Evolutionary conservation across 129 eudicot species (phyloP).

Genomic region (Centella asiatica): DNA sequence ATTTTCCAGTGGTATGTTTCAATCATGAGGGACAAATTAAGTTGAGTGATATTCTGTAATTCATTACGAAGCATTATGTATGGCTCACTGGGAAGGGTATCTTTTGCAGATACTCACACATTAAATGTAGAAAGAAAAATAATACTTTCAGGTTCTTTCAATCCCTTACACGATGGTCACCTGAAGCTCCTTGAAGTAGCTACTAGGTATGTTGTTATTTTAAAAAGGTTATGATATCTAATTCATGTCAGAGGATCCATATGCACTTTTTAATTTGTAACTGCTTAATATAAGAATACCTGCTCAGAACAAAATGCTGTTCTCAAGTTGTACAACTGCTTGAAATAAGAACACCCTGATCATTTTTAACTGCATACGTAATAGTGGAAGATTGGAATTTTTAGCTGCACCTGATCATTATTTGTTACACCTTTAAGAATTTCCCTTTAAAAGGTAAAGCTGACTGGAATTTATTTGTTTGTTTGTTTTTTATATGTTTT

Average conservation of each 20-base stretch:
- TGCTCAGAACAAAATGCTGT: too few relatives aligned
- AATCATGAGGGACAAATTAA: constrained; percentile 3
- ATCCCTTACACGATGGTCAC: constrained; percentile 92
- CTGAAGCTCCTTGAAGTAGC: constrained; percentile 90
- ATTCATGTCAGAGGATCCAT: background rate
- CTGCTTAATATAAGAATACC: too few relatives aligned
- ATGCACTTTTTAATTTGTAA: too few relatives aligned
- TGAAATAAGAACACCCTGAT: too few relatives aligned
- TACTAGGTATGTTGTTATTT: constrained; percentile 38
- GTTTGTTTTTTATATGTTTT: too few relatives aligned
- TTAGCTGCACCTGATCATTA: too few relatives aligned
- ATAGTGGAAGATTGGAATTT: too few relatives aligned
- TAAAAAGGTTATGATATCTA: constrained; percentile 6
- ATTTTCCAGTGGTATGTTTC: constrained; percentile 68
- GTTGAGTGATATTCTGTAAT: background rate
- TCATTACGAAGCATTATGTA: constrained; percentile 16
- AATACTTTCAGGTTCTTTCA: constrained; percentile 86
- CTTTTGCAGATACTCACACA: constrained; percentile 42
- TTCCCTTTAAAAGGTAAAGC: too few relatives aligned
- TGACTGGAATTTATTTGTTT: too few relatives aligned
- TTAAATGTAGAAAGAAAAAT: constrained; percentile 60
- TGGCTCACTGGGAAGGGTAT: constrained; percentile 40
- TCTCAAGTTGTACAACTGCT: background rate
- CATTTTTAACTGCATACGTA: too few relatives aligned
- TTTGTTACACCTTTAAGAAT: too few relatives aligned